phyloP scores from a whole-genome alignment of 176 grass and related monocot species.

The Otatea glauca region DNA sequence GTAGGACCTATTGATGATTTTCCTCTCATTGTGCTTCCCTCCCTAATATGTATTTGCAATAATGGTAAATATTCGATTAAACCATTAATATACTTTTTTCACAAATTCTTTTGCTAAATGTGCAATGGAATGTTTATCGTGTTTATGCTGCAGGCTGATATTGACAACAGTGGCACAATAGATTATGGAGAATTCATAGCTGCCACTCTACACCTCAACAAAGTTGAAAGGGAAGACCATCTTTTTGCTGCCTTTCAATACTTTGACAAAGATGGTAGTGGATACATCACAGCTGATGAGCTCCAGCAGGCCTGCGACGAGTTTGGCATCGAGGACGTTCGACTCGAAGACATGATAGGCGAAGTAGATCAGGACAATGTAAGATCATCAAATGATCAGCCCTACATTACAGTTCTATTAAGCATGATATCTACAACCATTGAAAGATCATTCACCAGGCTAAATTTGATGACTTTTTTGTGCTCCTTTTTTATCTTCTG shows the following conservation, averaged over 20 bases:
- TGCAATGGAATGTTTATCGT: background rate
- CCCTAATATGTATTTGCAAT: background rate
- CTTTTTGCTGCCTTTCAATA: slow-evolving; percentile 66
- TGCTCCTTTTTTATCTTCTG: background rate
- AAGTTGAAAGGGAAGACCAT: slow-evolving; percentile 67
- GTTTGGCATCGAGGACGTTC: slow-evolving; percentile 62
- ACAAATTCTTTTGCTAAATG: background rate
- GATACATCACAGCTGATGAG: slow-evolving; percentile 68
- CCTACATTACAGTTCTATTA: background rate
- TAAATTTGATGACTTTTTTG: background rate
- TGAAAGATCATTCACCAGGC: background rate
- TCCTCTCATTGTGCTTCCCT: background rate
- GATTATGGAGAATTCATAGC: slow-evolving; percentile 79
- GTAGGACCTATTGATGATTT: background rate
- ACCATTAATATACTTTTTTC: background rate
- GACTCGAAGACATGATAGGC: slow-evolving; percentile 65
- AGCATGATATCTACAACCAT: background rate
- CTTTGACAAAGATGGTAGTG: slow-evolving; percentile 72
- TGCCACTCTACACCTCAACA: slow-evolving; percentile 70
- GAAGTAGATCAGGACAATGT: slow-evolving; percentile 75
- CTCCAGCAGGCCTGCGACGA: slow-evolving; percentile 70
- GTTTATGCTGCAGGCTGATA: slow-evolving; percentile 51
- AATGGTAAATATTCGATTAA: background rate
- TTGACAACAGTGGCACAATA: slow-evolving; percentile 72
- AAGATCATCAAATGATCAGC: background rate